Base-by-base conservation (phyloP, 345 rosid genomes). In the Murraya paniculata region DNA sequence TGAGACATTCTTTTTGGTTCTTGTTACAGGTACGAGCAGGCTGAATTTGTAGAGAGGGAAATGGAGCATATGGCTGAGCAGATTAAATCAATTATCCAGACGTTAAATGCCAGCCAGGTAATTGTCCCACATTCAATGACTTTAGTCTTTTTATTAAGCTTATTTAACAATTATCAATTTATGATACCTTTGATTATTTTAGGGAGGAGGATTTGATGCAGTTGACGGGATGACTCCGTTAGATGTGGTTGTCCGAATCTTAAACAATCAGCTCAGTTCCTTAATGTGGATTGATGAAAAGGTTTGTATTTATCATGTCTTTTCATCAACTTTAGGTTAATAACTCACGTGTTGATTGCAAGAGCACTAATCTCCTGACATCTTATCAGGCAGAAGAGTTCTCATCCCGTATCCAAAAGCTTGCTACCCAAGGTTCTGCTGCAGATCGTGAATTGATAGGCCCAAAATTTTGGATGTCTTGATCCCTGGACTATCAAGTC, bases 261-360 rank as follows among this genome's bases (percentile, higher is more conserved):
- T 96, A 77, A 96, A 96, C 89, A 96, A 96, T 86, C 99, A 96
- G 88, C 89, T 96, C 21, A 91, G 98, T 78, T 96, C 99, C 76
- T 87, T 96, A 56, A 91, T 94, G 95, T 94, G 98, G 98, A 90
- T 96, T 65, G 99, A 96, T 81, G 99, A 96, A 83, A 93, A 93
- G 89, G 97, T 93, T 64, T 67, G 84, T 79, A n/a, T 33, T 38
- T 18, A 2, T 56, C 36, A 30, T 45, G 50, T 41, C 50, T 45
- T 13, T 45, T 45, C 50, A 45, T 45, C 18, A 45, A 14, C 50
- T 13, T 45, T 45, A 45, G 1, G 18, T 11, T 53, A 25, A 10
- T 53, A 35, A 10, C 25, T 48, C 28, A 72, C 31, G 28, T 75
- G 57, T 55, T 25, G 24, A 36, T 11, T 21, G 5, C 60, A 22